Evolutionary conservation across 495 filamentous ascomycete genomes (phyloP), one percentile per base, ranked within the genome.

Genomic region (Xylaria palmicola): DNA sequence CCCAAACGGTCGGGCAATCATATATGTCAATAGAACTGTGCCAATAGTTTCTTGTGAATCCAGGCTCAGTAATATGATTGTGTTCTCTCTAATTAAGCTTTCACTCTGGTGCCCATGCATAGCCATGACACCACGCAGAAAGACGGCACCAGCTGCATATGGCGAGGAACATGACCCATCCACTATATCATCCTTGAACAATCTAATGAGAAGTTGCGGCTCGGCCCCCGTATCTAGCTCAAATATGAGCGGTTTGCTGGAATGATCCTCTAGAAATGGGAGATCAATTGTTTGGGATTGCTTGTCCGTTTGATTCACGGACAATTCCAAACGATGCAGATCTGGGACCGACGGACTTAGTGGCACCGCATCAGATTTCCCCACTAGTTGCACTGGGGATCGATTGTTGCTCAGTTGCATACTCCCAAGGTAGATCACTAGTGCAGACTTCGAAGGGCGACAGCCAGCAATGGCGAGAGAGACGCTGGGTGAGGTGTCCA

Each of bases 41-140:
- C 74, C 74, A 39, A 75, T 67, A 32, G 53, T 56, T 19, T 65
- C 62, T 63, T 75, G 44, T 8, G 60, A 57, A 8, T 55, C 39
- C 15, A 37, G 62, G 13, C 65, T 60, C 13, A 75, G 51, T 40
- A 77, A 65, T 5, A 70, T 65, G 27, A 76, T 43, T 17, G 67
- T 73, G 32, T 54, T 62, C 20, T 72, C 65, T 43, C 73, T 67
- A 15, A 68, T 59, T 8, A 77, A 63, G 44, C 69, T 71, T 47
- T 74, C 72, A 37, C 63, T 72, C 12, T 64, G 59, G 6, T 47
- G 29, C 55, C 65, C 70, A 24, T 68, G 58, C 29, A 54, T 37
- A 1, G 54, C 19, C 12, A 43, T 59, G 19, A 50, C 57, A 26
- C 26, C 52, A 30, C 53, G 39, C n/a, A 73, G 56, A n/a, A 70